phyloP scores from a whole-genome alignment of 495 filamentous ascomycete genomes.

The Melanomma pulvis-pyrius region DNA sequence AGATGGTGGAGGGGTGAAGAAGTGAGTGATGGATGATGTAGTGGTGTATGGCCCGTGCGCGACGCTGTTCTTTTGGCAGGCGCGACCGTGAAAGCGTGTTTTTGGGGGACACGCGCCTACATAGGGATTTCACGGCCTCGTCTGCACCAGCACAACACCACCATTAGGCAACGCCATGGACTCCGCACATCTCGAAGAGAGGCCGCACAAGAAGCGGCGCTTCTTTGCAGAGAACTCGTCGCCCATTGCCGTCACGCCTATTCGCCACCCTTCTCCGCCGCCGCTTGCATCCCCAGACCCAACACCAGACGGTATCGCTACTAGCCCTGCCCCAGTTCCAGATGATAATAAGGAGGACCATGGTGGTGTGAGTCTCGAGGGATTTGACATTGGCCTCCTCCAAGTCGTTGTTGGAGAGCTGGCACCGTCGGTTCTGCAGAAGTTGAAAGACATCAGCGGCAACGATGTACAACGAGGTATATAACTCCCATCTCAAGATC shows the following conservation, averaged over 20 bases:
- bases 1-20: neutral
- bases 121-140: neutral
- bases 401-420: slow-evolving; percentile 71
- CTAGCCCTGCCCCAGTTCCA: slow-evolving; percentile 5
- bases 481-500: neutral
- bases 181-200: slow-evolving; percentile 53
- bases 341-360: slow-evolving; percentile 7
- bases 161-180: slow-evolving; percentile 51
- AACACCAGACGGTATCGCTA: neutral
- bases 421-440: slow-evolving; percentile 39
- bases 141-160: neutral
- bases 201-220: slow-evolving; percentile 76
- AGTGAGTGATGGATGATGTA: neutral
- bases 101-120: slow-evolving; percentile 10
- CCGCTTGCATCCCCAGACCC: slow-evolving; percentile 30
- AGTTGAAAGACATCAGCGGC: slow-evolving; percentile 44
- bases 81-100: slow-evolving; percentile 32
- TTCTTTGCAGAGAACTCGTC: slow-evolving; percentile 69
- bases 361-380: slow-evolving; percentile 20
- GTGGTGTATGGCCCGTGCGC: slow-evolving; percentile 1
- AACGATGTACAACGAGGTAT: slow-evolving; percentile 52
- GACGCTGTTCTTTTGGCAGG: slow-evolving; percentile 20
- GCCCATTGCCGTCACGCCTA: slow-evolving; percentile 19
- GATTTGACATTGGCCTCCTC: slow-evolving; percentile 72
- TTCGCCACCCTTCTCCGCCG: slow-evolving; percentile 27